These are phyloP conservation scores for Pyricularia pennisetigena DNA, from an alignment of 2,329 filamentous ascomycete genomes.

Conservation along the genomic window DNA sequence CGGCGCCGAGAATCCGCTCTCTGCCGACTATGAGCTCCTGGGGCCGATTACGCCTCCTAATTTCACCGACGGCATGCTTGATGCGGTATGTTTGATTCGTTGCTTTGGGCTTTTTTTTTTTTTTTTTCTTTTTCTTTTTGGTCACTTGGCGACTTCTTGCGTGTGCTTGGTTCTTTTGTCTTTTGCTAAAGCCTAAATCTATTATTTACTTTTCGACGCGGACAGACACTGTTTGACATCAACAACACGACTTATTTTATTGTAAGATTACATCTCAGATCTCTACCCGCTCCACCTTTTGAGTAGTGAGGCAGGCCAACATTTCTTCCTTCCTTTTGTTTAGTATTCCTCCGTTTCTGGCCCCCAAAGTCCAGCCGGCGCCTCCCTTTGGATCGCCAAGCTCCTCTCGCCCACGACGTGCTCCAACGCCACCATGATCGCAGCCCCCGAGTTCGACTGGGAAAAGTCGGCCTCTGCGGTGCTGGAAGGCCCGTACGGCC, in stretches of 20 bases:
- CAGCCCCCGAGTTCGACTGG: slow-evolving; percentile 9
- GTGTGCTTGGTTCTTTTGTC: no score
- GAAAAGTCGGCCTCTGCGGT: slow-evolving; percentile 9
- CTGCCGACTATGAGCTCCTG: slow-evolving; percentile 6
- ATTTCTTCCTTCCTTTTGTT: background rate
- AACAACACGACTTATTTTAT: background rate
- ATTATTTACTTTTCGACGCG: background rate
- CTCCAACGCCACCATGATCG: slow-evolving; percentile 11
- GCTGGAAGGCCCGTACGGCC: slow-evolving; percentile 10
- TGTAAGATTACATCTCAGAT: background rate
- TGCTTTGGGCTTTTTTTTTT: background rate
- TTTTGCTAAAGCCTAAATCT: slow-evolving; percentile 4
- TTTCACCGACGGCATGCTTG: slow-evolving; percentile 10
- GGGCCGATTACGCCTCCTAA: slow-evolving; percentile 10
- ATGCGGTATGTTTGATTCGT: slow-evolving; percentile 6
- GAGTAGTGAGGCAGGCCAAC: background rate
- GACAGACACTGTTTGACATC: background rate
- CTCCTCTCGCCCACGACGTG: slow-evolving; percentile 7
- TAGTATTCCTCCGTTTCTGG: slow-evolving; percentile 11
- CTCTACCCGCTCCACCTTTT: no score
- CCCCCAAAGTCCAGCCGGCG: slow-evolving; percentile 10
- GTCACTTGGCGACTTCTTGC: background rate
- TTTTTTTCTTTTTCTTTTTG: no score
- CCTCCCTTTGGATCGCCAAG: slow-evolving; percentile 12
- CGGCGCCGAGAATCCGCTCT: slow-evolving; percentile 8